phyloP scores from a whole-genome alignment of 1,139 yeast genomes.

The Geotrichum candidum region DNA sequence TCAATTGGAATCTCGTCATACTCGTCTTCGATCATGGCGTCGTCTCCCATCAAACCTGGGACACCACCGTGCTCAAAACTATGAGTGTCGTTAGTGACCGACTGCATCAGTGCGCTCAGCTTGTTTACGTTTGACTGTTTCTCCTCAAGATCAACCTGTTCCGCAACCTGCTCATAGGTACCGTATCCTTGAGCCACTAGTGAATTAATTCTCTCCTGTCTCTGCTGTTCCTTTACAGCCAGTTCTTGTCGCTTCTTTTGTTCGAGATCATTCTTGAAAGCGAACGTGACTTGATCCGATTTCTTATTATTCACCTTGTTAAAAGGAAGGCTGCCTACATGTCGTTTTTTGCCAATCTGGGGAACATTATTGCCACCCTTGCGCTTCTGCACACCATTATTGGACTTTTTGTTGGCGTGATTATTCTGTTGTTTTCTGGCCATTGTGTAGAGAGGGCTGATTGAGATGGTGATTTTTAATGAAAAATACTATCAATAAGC shows the following conservation, averaged over 20 bases:
- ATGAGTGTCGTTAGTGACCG: constrained; percentile 77
- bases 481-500: neutral
- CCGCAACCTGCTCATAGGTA: constrained; percentile 44
- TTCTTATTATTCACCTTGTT: constrained; percentile 1
- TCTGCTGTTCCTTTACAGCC: constrained; percentile 19
- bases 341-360: constrained; percentile 1
- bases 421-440: constrained; percentile 4
- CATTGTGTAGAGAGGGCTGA: neutral
- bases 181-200: constrained; percentile 36
- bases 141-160: constrained; percentile 18
- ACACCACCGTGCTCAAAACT: constrained; percentile 49
- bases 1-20: constrained; percentile 18
- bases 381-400: constrained; percentile 9
- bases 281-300: constrained; percentile 4
- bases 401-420: constrained; percentile 2
- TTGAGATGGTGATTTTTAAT: neutral
- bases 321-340: neutral
- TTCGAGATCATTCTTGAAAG: constrained; percentile 90
- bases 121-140: constrained; percentile 40
- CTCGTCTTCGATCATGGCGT: constrained; percentile 26
- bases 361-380: constrained; percentile 2
- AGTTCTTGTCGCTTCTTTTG: constrained; percentile 50
- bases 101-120: constrained; percentile 80
- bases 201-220: constrained; percentile 18
- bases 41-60: constrained; percentile 37